Percentiles rank a stretch among this genome's conserved stretches.
phyloP scores from a whole-genome alignment of 768 basidiomycete species.

The Ramaria rubella region DNA sequence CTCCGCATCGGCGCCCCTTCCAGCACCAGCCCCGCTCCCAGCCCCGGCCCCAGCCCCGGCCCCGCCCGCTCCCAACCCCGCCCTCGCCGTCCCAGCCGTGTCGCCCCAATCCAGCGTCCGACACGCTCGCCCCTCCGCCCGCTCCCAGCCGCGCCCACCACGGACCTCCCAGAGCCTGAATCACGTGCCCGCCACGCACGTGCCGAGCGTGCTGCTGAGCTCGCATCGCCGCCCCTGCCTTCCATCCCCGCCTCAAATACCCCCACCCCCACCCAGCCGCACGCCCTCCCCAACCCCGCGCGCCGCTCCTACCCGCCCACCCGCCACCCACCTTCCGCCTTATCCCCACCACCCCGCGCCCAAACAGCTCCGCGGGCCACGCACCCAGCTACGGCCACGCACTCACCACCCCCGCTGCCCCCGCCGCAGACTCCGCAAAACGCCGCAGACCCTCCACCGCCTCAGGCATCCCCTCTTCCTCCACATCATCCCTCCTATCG shows the following conservation, averaged over 20 bases:
- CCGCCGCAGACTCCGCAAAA: neutral
- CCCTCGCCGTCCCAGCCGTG: no score
- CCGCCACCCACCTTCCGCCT: constrained; percentile 1
- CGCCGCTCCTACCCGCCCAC: neutral
- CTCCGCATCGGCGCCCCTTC: no score
- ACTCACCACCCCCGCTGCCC: neutral
- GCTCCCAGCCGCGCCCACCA: neutral
- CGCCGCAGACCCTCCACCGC: neutral
- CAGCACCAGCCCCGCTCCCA: neutral
- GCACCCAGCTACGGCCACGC: neutral
- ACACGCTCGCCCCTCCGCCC: neutral
- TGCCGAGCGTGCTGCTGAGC: neutral
- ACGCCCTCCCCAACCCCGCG: neutral
- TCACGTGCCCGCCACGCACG: no score
- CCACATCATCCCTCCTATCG: neutral
- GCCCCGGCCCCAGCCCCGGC: no score
- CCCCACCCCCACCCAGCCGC: neutral
- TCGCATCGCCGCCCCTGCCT: neutral
- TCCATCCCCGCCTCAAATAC: neutral
- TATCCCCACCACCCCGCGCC: neutral
- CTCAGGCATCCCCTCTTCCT: neutral
- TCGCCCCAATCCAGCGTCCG: neutral
- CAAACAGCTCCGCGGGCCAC: neutral
- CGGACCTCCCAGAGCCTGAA: no score
- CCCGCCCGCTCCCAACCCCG: neutral